Evolutionary conservation across 495 filamentous ascomycete species (phyloP), one percentile per base, ranked within the genome.

Genomic region (Penicillium steckii): DNA sequence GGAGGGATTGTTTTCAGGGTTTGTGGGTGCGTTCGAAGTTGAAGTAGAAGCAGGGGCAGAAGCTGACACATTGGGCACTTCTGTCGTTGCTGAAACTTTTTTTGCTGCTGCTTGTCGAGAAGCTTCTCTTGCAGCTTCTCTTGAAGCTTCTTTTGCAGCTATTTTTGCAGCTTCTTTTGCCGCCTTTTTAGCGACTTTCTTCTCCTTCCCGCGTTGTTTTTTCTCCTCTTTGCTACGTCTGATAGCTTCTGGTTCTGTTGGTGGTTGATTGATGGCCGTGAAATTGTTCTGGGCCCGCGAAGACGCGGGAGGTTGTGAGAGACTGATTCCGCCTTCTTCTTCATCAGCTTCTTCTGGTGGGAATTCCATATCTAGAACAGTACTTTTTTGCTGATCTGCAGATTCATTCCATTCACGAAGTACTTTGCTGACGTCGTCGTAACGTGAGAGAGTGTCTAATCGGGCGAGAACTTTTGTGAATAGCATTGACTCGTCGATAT

Each of bases 371-470:
- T 68, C 66, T 23, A 70, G 44, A 41, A 67, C 59, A 21, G 43
- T 67, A 13, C 35, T 8, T 26, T 53, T 27, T 54, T 48, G 4
- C 45, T 29, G 45, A 9, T 27, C 37, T 2, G 49, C 52, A 1
- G 44, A 44, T 37, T 57, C 61, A 8, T 65, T 59, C 68, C 70
- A 72, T 7, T 41, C 29, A 3, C 50, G 59, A 9, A 77, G 57
- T 6, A 69, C 55, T 32, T 71, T 70, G 57, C 72, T 74, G 40
- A 75, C 70, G 29, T 76, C 73, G 51, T 73, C 68, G 40, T 67
- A 54, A 24, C 59, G 65, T 3, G 71, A 45, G 30, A 75, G 59
- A 13, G 37, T 46, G 4, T 72, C 65, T 7, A 77, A 69, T 7
- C 53, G 56, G 8, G 46, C 44, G 21, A 74, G 63, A 8, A 75